Conservation (phyloP, 805 yeast genomes). For the Geotrichum ghanense region DNA sequence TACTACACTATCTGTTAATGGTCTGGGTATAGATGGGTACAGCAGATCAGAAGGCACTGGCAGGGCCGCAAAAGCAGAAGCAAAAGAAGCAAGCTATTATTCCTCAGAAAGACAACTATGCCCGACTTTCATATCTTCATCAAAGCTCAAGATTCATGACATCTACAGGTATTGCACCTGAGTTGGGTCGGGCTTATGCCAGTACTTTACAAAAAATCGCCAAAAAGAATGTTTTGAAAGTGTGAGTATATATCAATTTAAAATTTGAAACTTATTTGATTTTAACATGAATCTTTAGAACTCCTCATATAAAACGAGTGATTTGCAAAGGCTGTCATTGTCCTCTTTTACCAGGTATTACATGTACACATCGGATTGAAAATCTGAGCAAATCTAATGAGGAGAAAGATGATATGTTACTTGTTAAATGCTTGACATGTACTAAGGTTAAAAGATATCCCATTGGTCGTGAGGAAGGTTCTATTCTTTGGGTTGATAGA, state of each 20-base stretch:
- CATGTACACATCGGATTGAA: constrained; percentile 29
- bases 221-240: constrained; percentile 53
- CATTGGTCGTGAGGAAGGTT: constrained; percentile 43
- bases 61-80: no score
- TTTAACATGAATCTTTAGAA: constrained; percentile 9
- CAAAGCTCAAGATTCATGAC: constrained; percentile 23
- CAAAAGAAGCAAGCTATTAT: constrained; percentile 21
- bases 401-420: constrained; percentile 35
- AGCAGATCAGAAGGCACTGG: no score
- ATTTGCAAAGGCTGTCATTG: constrained; percentile 59
- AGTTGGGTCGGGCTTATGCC: constrained; percentile 45
- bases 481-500: constrained; percentile 28
- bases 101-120: constrained; percentile 26
- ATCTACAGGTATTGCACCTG: constrained; percentile 11
- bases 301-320: constrained; percentile 44
- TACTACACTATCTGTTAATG: no score
- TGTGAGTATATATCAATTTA: constrained; percentile 16
- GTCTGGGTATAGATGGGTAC: no score
- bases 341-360: constrained; percentile 38
- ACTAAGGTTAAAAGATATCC: constrained; percentile 46
- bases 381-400: constrained; percentile 30
- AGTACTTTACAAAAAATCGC: constrained; percentile 49
- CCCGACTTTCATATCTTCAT: constrained; percentile 23
- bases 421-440: constrained; percentile 41
- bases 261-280: no score